Percentiles rank a stretch among this genome's conserved stretches.
These are phyloP conservation scores for Brassica balearica DNA, from an alignment of 441 rosid genomes.

Conservation along the genomic window DNA sequence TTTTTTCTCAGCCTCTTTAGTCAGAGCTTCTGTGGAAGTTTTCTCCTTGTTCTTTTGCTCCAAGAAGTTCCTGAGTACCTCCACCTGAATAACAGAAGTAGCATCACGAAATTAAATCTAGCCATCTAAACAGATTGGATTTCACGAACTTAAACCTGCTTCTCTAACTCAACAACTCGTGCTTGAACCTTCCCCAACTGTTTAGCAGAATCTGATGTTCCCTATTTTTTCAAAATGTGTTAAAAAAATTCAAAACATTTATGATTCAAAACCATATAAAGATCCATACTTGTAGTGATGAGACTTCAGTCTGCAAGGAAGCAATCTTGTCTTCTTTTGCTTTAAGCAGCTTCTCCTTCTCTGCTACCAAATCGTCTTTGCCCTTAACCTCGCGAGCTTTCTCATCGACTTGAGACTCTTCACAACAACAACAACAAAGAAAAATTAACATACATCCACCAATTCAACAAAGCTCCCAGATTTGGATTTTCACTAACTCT, in stretches of 20 bases:
- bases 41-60: constrained; percentile 63
- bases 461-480: constrained; percentile 7
- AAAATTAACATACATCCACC: constrained; percentile 21
- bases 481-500: too few relatives aligned
- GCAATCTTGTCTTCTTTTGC: constrained; percentile 60
- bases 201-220: constrained; percentile 64
- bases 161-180: constrained; percentile 72
- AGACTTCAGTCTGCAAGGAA: constrained; percentile 68
- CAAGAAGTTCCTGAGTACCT: constrained; percentile 57
- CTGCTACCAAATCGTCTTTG: constrained; percentile 61
- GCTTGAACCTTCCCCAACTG: constrained; percentile 78
- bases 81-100: constrained; percentile 57
- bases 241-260: neutral
- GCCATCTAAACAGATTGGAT: neutral
- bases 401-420: constrained; percentile 74
- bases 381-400: constrained; percentile 59
- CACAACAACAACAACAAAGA: constrained; percentile 23
- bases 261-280: neutral
- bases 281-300: constrained; percentile 68
- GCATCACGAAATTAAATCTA: neutral
- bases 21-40: constrained; percentile 56
- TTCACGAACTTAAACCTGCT: constrained; percentile 58
- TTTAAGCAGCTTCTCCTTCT: constrained; percentile 67
- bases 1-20: constrained; percentile 65
- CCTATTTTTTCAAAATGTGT: constrained; percentile 55